Percentiles rank a stretch among this genome's conserved stretches.
Evolutionary conservation across 2,329 filamentous ascomycete species (phyloP).

Genomic region (Furcasterigmium furcatum): DNA sequence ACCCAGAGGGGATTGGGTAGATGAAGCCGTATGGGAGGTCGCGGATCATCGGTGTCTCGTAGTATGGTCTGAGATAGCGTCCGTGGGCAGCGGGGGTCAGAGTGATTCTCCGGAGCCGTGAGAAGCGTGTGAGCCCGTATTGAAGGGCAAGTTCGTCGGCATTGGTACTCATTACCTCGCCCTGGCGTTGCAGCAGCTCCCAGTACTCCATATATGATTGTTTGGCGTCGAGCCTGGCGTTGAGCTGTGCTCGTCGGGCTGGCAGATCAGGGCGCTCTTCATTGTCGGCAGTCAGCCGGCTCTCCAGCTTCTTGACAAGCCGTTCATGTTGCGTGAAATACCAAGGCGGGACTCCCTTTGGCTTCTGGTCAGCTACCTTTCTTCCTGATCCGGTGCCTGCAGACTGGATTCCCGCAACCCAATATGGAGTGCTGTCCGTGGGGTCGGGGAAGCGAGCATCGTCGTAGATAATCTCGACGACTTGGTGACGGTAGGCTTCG

Average conservation of each 20-base stretch:
- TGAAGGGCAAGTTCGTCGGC: constrained; percentile 26
- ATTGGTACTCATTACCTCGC: constrained; percentile 18
- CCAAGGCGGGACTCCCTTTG: too few species aligned
- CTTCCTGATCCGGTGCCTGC: too few species aligned
- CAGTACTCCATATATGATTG: constrained; percentile 24
- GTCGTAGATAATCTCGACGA: constrained; percentile 37
- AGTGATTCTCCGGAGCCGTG: constrained; percentile 28
- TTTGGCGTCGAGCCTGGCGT: not conserved
- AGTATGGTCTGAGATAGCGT: constrained; percentile 26
- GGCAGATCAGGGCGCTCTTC: not conserved
- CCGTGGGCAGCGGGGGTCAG: constrained; percentile 37
- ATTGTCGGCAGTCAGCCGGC: too few species aligned
- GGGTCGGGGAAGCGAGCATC: constrained; percentile 15
- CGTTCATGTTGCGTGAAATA: too few species aligned
- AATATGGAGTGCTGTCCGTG: too few species aligned
- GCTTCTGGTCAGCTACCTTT: too few species aligned
- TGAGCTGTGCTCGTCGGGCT: constrained; percentile 1
- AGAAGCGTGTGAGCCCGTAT: constrained; percentile 28
- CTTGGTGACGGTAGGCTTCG: constrained; percentile 20
- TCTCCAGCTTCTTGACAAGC: too few species aligned
- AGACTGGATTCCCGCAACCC: too few species aligned
- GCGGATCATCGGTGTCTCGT: constrained; percentile 38
- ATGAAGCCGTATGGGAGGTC: constrained; percentile 33
- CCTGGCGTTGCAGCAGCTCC: constrained; percentile 26
- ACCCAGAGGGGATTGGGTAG: constrained; percentile 30